Base-by-base conservation (phyloP, 164 flowering plant genomes). In the Stephania cephalantha region DNA sequence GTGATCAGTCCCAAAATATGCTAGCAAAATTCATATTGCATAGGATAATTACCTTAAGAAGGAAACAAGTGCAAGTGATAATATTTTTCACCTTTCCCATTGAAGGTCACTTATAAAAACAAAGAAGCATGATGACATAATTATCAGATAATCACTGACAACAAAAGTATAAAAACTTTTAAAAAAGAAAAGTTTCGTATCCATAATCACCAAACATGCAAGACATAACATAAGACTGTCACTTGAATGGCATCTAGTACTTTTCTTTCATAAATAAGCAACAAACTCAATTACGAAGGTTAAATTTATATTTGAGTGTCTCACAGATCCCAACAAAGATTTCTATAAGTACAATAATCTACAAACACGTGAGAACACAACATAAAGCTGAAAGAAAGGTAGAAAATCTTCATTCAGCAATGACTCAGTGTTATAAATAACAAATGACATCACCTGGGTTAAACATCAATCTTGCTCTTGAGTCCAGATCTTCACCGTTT, bases 401-500 rank as follows among this genome's bases (percentile, higher is more conserved):
- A 68, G 35, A 66, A 66, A 66, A 29, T 66, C 58, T 61, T 75
- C 73, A 75, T 64, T 65, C 70, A 76, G 35, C 22, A 65, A 76
- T 17, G 64, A 46, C 31, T 71, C 29, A 58, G 70, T 25, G 46
- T 45, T 71, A 64, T 42, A 10, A 76, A 65, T 71, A 20, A 29
- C 65, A n/a, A n/a, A 53, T 13, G 29, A 10, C 8, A 17, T 72
- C 61, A 77, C 75, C 79, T 15, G 35, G 17, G 65, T 46, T 64
- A 74, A 13, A 42, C 55, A 58, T 79, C 76, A 82, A 70, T 81
- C 84, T 55, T 72, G 71, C 68, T 84, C 85, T 81, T 88, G 97
- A 63, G 87, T 79, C 99, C 99, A 95, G 68, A 91, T 84, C 80
- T 83, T 89, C 69, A 93, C 85, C 0, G 94, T 87, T 74, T 83